Conservation (phyloP, 768 basidiomycete species). For the Mycena kentingensis region DNA sequence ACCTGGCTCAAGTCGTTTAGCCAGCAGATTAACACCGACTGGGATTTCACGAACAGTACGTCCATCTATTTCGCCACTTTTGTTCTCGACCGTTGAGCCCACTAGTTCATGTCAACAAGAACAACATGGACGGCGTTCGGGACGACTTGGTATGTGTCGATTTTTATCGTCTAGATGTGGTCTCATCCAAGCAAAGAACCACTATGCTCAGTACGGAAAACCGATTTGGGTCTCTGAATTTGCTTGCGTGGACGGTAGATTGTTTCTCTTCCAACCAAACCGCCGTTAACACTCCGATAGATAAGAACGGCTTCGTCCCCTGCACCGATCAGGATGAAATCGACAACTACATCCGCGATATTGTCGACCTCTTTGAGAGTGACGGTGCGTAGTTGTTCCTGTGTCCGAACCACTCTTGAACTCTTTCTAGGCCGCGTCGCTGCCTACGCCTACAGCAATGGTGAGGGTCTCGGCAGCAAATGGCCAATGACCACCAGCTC, state of each 20-base stretch:
- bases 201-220: constrained; percentile 47
- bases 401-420: no score
- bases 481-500: constrained; percentile 43
- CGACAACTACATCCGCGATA: constrained; percentile 41
- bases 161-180: neutral
- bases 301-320: constrained; percentile 42
- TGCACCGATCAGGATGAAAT: constrained; percentile 48
- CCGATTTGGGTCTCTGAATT: constrained; percentile 54
- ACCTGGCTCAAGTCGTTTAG: constrained; percentile 47
- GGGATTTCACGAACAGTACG: constrained; percentile 51
- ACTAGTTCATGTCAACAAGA: constrained; percentile 55
- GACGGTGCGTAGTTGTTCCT: no score
- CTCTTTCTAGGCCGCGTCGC: constrained; percentile 39
- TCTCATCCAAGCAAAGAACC: constrained; percentile 32
- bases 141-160: constrained; percentile 43
- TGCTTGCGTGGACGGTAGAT: constrained; percentile 48
- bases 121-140: constrained; percentile 44
- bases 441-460: constrained; percentile 52
- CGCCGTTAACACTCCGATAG: constrained; percentile 32
- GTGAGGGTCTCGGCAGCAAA: constrained; percentile 45
- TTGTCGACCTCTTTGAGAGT: constrained; percentile 42
- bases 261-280: neutral
- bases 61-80: no score
- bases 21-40: constrained; percentile 39
- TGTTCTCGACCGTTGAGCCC: no score